phyloP scores from a whole-genome alignment of 1,284 basidiomycete genomes.

The Puccinia horiana region DNA sequence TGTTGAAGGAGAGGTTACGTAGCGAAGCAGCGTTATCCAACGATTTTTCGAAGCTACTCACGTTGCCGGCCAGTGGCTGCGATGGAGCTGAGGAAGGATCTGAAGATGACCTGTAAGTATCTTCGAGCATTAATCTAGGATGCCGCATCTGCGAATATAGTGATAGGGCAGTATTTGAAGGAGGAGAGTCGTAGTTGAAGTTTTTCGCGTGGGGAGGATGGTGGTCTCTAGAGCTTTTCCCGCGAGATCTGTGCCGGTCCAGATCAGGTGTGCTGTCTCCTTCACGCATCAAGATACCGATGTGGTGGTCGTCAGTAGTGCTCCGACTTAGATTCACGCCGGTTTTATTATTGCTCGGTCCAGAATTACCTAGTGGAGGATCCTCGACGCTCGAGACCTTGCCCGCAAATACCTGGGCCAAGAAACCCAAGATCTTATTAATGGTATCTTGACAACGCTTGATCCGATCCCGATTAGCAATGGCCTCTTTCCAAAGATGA shows the following conservation, averaged over 20 bases:
- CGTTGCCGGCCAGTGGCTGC: neutral
- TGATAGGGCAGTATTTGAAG: constrained; percentile 14
- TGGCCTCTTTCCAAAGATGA: constrained; percentile 85
- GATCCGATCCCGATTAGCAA: constrained; percentile 74
- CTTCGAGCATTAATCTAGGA: constrained; percentile 43
- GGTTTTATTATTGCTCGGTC: constrained; percentile 10
- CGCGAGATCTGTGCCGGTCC: constrained; percentile 2
- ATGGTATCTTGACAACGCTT: constrained; percentile 96
- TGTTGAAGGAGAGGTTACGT: neutral
- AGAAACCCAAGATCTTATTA: constrained; percentile 88
- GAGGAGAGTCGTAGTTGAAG: constrained; percentile 6
- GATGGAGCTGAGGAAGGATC: neutral
- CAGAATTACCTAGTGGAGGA: constrained; percentile 31
- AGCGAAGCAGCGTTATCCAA: neutral
- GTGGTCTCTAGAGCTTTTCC: constrained; percentile 15
- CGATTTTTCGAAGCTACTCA: neutral
- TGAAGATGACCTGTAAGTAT: neutral
- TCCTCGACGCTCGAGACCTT: constrained; percentile 18
- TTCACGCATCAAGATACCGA: constrained; percentile 24
- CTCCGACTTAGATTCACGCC: constrained; percentile 22
- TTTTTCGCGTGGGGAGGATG: constrained; percentile 13
- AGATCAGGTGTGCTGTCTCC: constrained; percentile 14
- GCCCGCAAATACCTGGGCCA: constrained; percentile 87
- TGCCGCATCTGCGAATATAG: constrained; percentile 25
- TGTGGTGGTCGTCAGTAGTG: constrained; percentile 16